Conservation (phyloP, 1,284 basidiomycete genomes). For the Anthracocystis walkeri region DNA sequence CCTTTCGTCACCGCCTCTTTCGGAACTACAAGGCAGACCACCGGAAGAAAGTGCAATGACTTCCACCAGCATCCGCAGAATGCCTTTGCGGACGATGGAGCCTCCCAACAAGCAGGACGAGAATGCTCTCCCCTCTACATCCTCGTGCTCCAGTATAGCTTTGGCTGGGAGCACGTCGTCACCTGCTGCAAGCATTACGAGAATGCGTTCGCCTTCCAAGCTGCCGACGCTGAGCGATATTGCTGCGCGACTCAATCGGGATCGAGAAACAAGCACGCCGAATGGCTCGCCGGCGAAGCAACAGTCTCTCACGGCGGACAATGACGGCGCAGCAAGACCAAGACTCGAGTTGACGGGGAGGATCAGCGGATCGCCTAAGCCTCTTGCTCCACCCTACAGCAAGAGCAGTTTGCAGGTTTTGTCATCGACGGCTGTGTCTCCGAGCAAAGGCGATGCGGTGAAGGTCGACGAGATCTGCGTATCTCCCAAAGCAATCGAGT, state of each 20-base stretch:
- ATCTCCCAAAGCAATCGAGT: slow-evolving; percentile 13
- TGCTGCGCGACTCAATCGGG: slow-evolving; percentile 48
- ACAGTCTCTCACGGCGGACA: not conserved
- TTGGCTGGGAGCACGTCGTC: slow-evolving; percentile 1
- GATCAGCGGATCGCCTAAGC: slow-evolving; percentile 33
- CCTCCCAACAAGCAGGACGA: slow-evolving; percentile 18
- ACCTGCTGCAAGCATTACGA: slow-evolving; percentile 3
- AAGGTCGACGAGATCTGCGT: slow-evolving; percentile 6
- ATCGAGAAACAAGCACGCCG: slow-evolving; percentile 15
- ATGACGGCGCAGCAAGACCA: slow-evolving; percentile 10
- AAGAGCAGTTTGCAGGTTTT: slow-evolving; percentile 7
- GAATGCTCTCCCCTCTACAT: slow-evolving; percentile 18
- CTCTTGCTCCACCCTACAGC: not conserved
- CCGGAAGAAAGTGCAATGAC: slow-evolving; percentile 9
- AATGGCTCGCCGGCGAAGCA: slow-evolving; percentile 30
- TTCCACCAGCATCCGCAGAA: slow-evolving; percentile 31
- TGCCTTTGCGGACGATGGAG: slow-evolving; percentile 17
- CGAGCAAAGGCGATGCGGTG: slow-evolving; percentile 1
- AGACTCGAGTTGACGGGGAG: slow-evolving; percentile 47
- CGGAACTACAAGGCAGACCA: too few species aligned
- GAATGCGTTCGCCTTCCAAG: slow-evolving; percentile 31
- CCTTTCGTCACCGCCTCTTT: too few species aligned
- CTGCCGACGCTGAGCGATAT: slow-evolving; percentile 57
- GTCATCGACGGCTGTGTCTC: slow-evolving; percentile 4
- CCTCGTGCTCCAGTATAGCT: slow-evolving; percentile 10